Base-by-base conservation (phyloP, 495 filamentous ascomycete genomes). In the Aspergillus sclerotioniger region DNA sequence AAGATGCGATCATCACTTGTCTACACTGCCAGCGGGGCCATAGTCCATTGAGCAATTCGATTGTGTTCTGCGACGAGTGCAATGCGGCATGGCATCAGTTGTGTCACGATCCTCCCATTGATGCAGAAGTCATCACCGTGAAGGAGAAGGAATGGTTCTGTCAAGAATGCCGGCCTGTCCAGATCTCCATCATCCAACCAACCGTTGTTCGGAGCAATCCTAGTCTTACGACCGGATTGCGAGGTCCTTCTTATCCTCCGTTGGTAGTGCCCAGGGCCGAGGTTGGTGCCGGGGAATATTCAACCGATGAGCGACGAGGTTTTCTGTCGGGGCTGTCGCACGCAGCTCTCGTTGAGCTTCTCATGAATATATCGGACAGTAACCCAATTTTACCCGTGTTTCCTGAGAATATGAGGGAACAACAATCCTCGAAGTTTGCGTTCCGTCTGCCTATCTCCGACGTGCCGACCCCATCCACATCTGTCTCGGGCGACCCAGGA, bases 11-110 rank as follows among this genome's bases (percentile, higher is more conserved):
- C 41, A 69, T 79, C 56, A 67, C 87, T 13, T 98, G 94, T 72
- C 87, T 85, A 56, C 79, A 85, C 62, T 98, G 94, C 72, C 82
- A 87, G 49, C 80, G 94, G 41, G 85, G 90, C 8, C 83, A 90
- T 51, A 90, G 86, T 54, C 88, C 91, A 0, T 68, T 78, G 16
- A 84, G 68, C 57, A 98, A 98, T 70, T 81, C 85, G 75, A 96
- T 98, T 55, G 94, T 98, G 8, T 94, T 96, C 68, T 98, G 94
- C 73, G 92, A 96, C 70, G 87, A 85, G 12, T 98, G 94, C 76
- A 92, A 94, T 67, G 79, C 78, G 10, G 83, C 87, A 15, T 98
- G 92, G 84, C 94, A 98, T 70, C 92, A 96, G 71, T 82, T 82
- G 59, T 98, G 94, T 65, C 92, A 97, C 70, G 84, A 94, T 61